Base-by-base conservation (phyloP, 192 early-diverging fungal species). In the Thoreauomyces humboldtii region DNA sequence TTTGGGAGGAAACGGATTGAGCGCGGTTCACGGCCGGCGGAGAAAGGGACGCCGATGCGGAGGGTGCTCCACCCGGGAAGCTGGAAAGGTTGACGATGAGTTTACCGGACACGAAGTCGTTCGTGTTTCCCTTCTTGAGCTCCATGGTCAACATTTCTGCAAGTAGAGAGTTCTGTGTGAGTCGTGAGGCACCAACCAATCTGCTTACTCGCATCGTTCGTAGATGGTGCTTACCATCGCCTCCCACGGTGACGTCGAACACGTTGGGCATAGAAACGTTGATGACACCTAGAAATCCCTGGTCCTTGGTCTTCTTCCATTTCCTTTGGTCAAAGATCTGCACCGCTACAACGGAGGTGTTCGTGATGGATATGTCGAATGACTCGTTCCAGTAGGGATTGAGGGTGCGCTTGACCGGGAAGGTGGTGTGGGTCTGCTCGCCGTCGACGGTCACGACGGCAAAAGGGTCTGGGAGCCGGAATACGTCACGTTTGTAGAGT, bases 241-340 rank as follows among this genome's bases (percentile, higher is more conserved):
- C 89, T 28, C 89, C 89, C 41, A 77, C 59, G 48, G 82, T 77
- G 21, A 94, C 70, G 71, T 95, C 85, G 64, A 98, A 87, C 37
- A 94, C 80, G 73, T 88, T 84, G 46, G 87, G 82, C 63, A 96
- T 81, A 50, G 88, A 85, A 24, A 95, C 80, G 66, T 94, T 94
- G 63, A 93, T 83, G 46, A 94, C 91, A 36, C 94, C 93, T 31
- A 96, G 78, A 65, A 98, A 98, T 5, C 78, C 79, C 61, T 83
- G 74, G 43, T 81, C 72, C 42, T 38, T 69, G 21, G 63, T 60
- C 53, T 83, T 93, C 72, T 95, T 94, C 74, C 92, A 98, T 68
- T 95, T 95, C 70, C 89, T 87, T 79, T 98, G 94, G 78, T 98
- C 96, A 83, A 98, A 98, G 32, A 98, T 88, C 79, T 98, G 96